A percentile compares a stretch with the other conserved stretches of the same genome.
Conservation (phyloP, 805 yeast species). For the Teunomyces panamensis region DNA sequence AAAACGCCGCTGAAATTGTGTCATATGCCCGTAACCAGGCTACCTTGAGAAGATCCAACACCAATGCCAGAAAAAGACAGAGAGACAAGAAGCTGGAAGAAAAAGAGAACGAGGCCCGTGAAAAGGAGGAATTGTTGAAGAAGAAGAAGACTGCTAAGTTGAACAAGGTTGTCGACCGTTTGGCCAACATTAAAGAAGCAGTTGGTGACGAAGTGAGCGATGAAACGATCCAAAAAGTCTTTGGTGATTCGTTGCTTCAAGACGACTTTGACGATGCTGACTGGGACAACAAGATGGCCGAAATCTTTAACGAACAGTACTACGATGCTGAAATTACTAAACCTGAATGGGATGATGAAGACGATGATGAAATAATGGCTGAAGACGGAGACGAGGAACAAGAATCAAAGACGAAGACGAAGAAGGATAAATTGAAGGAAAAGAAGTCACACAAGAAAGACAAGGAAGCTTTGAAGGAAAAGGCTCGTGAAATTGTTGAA, state of each 20-base stretch:
- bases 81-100: constrained; percentile 68
- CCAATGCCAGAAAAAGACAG: constrained; percentile 73
- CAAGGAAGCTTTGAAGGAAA: constrained; percentile 56
- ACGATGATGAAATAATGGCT: constrained; percentile 25
- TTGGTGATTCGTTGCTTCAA: constrained; percentile 73
- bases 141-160: constrained; percentile 75
- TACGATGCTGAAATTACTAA: constrained; percentile 52
- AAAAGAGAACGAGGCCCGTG: constrained; percentile 48
- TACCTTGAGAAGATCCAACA: constrained; percentile 78
- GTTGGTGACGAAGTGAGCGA: constrained; percentile 64
- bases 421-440: constrained; percentile 55
- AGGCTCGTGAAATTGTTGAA: constrained; percentile 78
- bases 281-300: constrained; percentile 86
- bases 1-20: constrained; percentile 83
- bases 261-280: constrained; percentile 88
- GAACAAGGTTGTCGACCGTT: constrained; percentile 71
- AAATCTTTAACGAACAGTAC: constrained; percentile 81
- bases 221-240: constrained; percentile 56
- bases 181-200: constrained; percentile 60
- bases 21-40: constrained; percentile 95
- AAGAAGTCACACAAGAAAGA: constrained; percentile 60
- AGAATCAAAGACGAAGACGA: constrained; percentile 38
- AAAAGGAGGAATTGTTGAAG: constrained; percentile 58
- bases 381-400: constrained; percentile 20
- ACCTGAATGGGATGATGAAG: constrained; percentile 65